Conservation (phyloP, 2,329 filamentous ascomycete species). For the Taxawa tesnikishii region DNA sequence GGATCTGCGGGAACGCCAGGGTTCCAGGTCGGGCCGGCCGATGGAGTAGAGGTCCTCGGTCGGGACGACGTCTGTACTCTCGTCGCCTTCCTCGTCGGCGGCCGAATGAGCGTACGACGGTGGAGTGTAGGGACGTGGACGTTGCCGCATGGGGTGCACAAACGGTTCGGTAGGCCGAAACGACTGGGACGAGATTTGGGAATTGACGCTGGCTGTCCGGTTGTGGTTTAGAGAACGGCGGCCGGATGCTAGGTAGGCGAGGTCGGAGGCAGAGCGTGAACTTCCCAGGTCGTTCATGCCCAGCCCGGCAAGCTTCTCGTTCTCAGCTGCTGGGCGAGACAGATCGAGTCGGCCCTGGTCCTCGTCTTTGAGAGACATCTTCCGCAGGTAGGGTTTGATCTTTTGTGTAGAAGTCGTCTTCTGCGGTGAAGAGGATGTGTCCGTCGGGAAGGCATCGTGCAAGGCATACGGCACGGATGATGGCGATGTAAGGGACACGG, state of each 20-base stretch:
- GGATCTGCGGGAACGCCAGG: constrained; percentile 25
- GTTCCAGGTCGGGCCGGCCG: constrained; percentile 25
- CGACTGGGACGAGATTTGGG: constrained; percentile 36
- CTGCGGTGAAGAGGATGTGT: constrained; percentile 6
- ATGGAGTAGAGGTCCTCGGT: constrained; percentile 32
- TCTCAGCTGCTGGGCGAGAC: constrained; percentile 42
- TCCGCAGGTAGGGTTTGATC: constrained; percentile 44
- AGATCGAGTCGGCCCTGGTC: constrained; percentile 34
- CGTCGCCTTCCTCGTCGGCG: constrained; percentile 30
- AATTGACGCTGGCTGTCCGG: constrained; percentile 42
- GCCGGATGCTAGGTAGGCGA: constrained; percentile 27
- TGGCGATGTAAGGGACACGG: constrained; percentile 12
- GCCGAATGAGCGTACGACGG: constrained; percentile 38
- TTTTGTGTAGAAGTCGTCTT: constrained; percentile 21
- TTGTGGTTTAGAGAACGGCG: constrained; percentile 30
- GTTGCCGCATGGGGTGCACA: constrained; percentile 43
- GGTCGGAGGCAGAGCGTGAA: constrained; percentile 29
- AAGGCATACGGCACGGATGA: constrained; percentile 19
- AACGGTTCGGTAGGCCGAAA: constrained; percentile 37
- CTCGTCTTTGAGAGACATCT: constrained; percentile 37
- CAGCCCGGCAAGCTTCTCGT: constrained; percentile 38
- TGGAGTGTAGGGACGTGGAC: constrained; percentile 41
- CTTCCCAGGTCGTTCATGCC: constrained; percentile 39
- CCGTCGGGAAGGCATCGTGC: constrained; percentile 8
- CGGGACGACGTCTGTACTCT: constrained; percentile 28